Conservation (phyloP, 169 alveolate genomes). For the Babesia bovis region DNA sequence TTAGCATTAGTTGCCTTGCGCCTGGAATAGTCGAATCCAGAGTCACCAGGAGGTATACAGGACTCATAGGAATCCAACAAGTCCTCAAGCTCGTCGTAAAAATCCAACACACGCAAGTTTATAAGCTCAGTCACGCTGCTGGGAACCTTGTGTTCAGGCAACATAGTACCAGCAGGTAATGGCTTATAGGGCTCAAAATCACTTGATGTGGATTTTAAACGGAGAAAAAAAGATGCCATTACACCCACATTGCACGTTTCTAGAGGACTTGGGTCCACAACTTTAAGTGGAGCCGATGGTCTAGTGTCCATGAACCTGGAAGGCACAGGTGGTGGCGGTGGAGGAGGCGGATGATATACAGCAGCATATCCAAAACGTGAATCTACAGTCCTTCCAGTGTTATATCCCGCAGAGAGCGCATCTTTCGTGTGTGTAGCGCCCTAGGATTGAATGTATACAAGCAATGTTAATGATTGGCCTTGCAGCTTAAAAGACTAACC, state of each 20-base stretch:
- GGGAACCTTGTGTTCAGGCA: background rate
- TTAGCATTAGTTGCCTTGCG: conserved; percentile 19
- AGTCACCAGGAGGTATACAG: conserved; percentile 29
- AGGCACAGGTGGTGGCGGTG: background rate
- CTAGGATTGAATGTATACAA: no score
- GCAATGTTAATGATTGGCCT: no score
- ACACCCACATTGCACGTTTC: conserved; percentile 59
- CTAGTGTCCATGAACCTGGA: background rate
- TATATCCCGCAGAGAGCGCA: no score
- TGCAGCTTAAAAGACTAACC: conserved; percentile 13
- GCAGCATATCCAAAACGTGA: no score
- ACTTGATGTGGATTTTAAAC: background rate
- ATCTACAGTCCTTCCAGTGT: no score
- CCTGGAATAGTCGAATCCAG: conserved; percentile 39
- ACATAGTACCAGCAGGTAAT: background rate
- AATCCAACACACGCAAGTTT: conserved; percentile 26
- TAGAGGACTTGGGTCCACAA: conserved; percentile 6
- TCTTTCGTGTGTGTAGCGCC: no score
- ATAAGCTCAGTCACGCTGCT: background rate
- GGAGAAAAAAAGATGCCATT: conserved; percentile 26
- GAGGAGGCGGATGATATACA: no score
- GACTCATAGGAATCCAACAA: conserved; percentile 17
- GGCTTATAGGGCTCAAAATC: conserved; percentile 39
- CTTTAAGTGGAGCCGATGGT: background rate
- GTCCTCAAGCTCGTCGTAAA: conserved; percentile 64